Conservation (phyloP, 805 yeast genomes). For the Starmerella geochares region DNA sequence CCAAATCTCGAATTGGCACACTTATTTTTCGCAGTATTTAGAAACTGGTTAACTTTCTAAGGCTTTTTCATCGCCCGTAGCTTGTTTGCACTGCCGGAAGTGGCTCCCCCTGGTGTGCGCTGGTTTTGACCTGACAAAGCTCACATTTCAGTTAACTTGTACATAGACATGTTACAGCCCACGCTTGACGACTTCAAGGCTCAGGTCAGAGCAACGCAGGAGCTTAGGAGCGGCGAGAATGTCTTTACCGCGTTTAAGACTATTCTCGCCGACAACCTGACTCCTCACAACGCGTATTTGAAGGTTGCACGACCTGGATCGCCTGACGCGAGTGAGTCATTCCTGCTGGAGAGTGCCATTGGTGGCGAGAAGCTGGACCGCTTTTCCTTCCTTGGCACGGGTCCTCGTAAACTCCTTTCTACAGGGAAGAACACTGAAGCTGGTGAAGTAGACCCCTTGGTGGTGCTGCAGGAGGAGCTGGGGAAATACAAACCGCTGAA, state of each 20-base stretch:
- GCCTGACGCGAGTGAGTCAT: slow-evolving; percentile 49
- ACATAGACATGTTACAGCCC: slow-evolving; percentile 39
- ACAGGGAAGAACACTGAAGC: slow-evolving; percentile 63
- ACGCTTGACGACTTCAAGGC: slow-evolving; percentile 38
- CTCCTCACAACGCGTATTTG: slow-evolving; percentile 85
- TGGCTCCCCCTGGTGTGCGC: too few species aligned
- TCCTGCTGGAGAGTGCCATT: slow-evolving; percentile 77
- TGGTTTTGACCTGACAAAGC: slow-evolving; percentile 1
- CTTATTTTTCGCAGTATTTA: too few species aligned
- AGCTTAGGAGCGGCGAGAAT: slow-evolving; percentile 39
- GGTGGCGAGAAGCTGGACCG: slow-evolving; percentile 85
- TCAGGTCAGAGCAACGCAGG: slow-evolving; percentile 30
- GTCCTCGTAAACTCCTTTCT: slow-evolving; percentile 68
- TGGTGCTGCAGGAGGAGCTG: slow-evolving; percentile 64
- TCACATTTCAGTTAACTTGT: not conserved
- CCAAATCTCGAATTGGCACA: too few species aligned
- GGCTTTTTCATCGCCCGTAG: not conserved
- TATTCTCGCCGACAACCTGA: slow-evolving; percentile 64
- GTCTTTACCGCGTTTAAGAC: slow-evolving; percentile 72
- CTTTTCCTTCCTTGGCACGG: slow-evolving; percentile 80
- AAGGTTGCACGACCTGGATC: slow-evolving; percentile 59
- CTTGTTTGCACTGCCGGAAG: too few species aligned
- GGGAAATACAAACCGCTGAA: slow-evolving; percentile 54
- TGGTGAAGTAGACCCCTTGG: slow-evolving; percentile 67
- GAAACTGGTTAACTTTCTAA: not conserved